Conservation (phyloP, 2,329 filamentous ascomycete species). For the Pseudogymnoascus destructans region DNA sequence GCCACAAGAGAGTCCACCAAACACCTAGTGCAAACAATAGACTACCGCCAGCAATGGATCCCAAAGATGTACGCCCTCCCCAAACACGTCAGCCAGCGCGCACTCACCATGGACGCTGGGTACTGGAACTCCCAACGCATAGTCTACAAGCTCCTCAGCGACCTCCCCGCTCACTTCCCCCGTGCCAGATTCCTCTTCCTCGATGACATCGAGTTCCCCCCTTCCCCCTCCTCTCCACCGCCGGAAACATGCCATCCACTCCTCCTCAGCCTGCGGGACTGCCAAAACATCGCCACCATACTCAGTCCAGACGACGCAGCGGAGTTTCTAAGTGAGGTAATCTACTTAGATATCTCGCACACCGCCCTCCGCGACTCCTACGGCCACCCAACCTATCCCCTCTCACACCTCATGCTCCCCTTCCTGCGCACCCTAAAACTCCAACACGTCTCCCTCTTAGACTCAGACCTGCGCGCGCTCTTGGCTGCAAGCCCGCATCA, state of each 20-base stretch:
- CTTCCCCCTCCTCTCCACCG: neutral
- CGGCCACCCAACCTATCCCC: neutral
- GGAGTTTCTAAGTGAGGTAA: neutral
- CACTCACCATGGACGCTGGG: neutral
- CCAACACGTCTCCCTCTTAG: neutral
- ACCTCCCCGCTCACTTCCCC: neutral
- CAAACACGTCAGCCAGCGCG: neutral
- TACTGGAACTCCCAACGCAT: neutral
- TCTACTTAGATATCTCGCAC: neutral
- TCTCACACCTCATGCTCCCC: neutral
- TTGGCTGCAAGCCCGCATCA: neutral
- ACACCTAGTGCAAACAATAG: neutral
- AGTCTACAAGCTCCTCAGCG: neutral
- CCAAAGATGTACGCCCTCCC: neutral
- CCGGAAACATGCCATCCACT: neutral
- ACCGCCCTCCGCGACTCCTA: neutral
- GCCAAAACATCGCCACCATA: neutral
- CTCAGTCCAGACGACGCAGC: neutral
- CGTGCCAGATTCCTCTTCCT: neutral
- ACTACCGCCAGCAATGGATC: neutral
- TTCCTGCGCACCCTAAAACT: neutral
- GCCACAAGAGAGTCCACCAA: neutral
- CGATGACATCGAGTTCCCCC: neutral
- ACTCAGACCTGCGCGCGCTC: neutral
- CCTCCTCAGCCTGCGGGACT: neutral